A percentile compares a stretch with the other conserved stretches of the same genome.
Evolutionary conservation across 176 grass and related monocot species (phyloP).

Genomic region (Aegilops umbellulata): DNA sequence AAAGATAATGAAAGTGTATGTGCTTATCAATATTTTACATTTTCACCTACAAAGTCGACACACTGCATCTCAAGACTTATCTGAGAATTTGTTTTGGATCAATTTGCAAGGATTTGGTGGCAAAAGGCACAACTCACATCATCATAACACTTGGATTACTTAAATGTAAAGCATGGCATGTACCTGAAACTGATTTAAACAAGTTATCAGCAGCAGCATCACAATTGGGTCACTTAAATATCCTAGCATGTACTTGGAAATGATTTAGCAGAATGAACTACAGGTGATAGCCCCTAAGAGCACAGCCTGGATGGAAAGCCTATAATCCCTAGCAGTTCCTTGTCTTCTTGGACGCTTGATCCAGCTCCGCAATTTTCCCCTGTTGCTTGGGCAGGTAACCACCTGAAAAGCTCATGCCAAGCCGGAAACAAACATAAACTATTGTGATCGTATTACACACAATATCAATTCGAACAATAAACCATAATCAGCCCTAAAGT

Average conservation of each 20-base stretch:
- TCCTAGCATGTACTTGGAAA: not conserved
- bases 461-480: not conserved
- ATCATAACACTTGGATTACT: not conserved
- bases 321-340: slow-evolving; percentile 46
- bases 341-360: slow-evolving; percentile 50
- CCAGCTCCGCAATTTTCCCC: slow-evolving; percentile 24
- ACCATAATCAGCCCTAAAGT: not conserved
- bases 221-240: not conserved
- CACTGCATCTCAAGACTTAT: not conserved
- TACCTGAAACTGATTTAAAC: not conserved
- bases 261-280: not conserved
- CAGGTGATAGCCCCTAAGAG: not conserved
- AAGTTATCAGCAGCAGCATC: slow-evolving; percentile 3
- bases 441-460: not conserved
- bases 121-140: not conserved
- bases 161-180: slow-evolving; percentile 2
- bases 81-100: not conserved
- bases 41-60: not conserved
- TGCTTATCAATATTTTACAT: not conserved
- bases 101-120: not conserved
- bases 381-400: slow-evolving; percentile 51
- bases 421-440: not conserved
- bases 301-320: not conserved
- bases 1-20: not conserved
- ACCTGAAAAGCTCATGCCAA: slow-evolving; percentile 43